A percentile compares a stretch with the other conserved stretches of the same genome.
Evolutionary conservation across 2,329 filamentous ascomycete genomes (phyloP).

Genomic region (Bertia moriformis): DNA sequence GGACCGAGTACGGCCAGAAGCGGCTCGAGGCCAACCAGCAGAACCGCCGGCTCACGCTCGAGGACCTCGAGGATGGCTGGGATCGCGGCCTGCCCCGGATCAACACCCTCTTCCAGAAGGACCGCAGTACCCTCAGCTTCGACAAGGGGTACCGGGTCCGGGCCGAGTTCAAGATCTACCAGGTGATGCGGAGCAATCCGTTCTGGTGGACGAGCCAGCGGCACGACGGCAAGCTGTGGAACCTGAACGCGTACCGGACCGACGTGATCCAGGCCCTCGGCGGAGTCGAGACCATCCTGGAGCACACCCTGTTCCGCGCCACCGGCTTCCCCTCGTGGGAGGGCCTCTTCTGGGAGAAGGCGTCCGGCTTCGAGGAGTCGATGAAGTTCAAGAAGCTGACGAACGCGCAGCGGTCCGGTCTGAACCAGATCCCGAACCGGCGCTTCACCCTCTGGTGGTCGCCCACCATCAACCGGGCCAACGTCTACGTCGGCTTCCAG

Average conservation of each 20-base stretch:
- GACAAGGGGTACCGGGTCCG: conserved; percentile 95
- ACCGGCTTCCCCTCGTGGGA: conserved; percentile 97
- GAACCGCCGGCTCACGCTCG: conserved; percentile 82
- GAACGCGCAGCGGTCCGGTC: conserved; percentile 87
- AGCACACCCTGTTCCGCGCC: conserved; percentile 92
- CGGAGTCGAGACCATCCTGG: conserved; percentile 93
- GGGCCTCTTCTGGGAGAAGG: conserved; percentile 78
- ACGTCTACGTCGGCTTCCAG: conserved; percentile 98
- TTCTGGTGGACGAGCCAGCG: conserved; percentile 99
- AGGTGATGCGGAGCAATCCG: conserved; percentile 96
- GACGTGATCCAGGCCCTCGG: conserved; percentile 93
- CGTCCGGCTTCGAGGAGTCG: conserved; percentile 31
- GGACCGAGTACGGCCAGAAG: conserved; percentile 99
- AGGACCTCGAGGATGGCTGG: conserved; percentile 96
- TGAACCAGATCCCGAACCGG: conserved; percentile 97
- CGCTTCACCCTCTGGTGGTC: conserved; percentile 98
- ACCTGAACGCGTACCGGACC: conserved; percentile 84
- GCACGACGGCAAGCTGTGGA: conserved; percentile 96
- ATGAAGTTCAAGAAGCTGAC: conserved; percentile 99
- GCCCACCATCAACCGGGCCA: conserved; percentile 81
- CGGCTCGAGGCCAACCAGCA: conserved; percentile 92
- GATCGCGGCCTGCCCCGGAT: conserved; percentile 96
- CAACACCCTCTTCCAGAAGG: conserved; percentile 97
- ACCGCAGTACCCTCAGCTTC: conserved; percentile 88
- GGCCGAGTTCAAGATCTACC: conserved; percentile 95